These are phyloP conservation scores for Populus tremula DNA, from an alignment of 345 rosid genomes.

Conservation along the genomic window DNA sequence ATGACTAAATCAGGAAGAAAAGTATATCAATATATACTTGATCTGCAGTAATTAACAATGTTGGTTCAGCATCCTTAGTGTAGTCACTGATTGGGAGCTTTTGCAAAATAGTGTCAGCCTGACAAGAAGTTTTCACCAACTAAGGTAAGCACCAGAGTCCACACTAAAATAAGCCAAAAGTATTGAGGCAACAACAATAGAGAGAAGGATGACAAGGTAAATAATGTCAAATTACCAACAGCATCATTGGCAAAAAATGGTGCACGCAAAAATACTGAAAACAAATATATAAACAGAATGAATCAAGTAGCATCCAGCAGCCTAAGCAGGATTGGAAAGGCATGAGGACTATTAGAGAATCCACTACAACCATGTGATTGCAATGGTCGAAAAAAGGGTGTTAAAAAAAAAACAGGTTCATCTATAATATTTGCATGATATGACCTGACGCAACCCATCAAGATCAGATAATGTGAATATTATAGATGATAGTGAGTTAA, in stretches of 20 bases:
- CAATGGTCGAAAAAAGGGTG: neutral
- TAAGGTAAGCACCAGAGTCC: slow-evolving; percentile 24
- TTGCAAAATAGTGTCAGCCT: slow-evolving; percentile 77
- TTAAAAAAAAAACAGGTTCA: too few species aligned
- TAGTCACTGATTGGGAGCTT: slow-evolving; percentile 47
- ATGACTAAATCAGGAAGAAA: slow-evolving; percentile 2
- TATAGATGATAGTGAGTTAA: too few species aligned
- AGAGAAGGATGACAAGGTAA: neutral
- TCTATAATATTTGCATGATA: too few species aligned
- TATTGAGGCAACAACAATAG: neutral
- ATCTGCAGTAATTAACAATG: slow-evolving; percentile 68
- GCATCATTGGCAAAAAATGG: neutral
- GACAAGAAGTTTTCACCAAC: slow-evolving; percentile 41
- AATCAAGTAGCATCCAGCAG: neutral
- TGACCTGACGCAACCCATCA: too few species aligned
- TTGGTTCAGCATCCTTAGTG: slow-evolving; percentile 50
- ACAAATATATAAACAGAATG: neutral
- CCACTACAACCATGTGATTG: neutral
- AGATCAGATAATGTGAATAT: too few species aligned
- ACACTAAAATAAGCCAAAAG: slow-evolving; percentile 6
- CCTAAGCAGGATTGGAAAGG: neutral
- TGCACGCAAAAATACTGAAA: neutral
- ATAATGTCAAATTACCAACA: neutral
- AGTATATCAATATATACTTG: slow-evolving; percentile 52
- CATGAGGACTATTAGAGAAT: neutral